A percentile compares a stretch with the other conserved stretches of the same genome.
Conservation (phyloP, 179 eudicot genomes). For the Gypsophila paniculata region DNA sequence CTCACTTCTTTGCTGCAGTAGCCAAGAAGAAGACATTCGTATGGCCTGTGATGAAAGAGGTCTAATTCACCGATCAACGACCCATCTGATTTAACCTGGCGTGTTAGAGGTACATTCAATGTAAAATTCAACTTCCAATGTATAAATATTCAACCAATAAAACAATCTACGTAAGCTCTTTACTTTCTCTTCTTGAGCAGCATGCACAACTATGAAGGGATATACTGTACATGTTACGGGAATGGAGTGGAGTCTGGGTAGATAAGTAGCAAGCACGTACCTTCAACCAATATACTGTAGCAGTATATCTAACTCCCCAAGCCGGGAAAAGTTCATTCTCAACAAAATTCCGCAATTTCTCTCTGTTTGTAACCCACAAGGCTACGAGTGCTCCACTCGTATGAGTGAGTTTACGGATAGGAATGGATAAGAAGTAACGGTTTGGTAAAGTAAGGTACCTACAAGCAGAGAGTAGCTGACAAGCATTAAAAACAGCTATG, state of each 20-base stretch:
- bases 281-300: slow-evolving; percentile 86
- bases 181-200: background rate
- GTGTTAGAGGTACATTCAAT: slow-evolving; percentile 11
- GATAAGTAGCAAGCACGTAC: slow-evolving; percentile 28
- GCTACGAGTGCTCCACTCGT: slow-evolving; percentile 78
- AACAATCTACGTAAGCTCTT: background rate
- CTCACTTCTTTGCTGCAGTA: slow-evolving; percentile 45
- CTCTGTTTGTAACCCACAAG: slow-evolving; percentile 94
- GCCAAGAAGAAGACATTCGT: slow-evolving; percentile 90
- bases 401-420: slow-evolving; percentile 66
- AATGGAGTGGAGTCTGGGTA: background rate
- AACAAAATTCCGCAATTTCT: slow-evolving; percentile 71
- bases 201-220: background rate
- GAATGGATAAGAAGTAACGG: slow-evolving; percentile 68
- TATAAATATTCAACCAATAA: background rate
- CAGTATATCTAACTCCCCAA: slow-evolving; percentile 77
- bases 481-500: background rate
- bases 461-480: slow-evolving; percentile 17
- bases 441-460: slow-evolving; percentile 93
- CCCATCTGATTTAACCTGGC: slow-evolving; percentile 79
- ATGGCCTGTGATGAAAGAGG: slow-evolving; percentile 94
- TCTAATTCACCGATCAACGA: slow-evolving; percentile 76
- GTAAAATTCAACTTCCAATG: background rate
- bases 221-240: background rate
- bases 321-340: slow-evolving; percentile 80